Evolutionary conservation across 139 green algal species (phyloP).

Genomic region (Trebouxia sp.): DNA sequence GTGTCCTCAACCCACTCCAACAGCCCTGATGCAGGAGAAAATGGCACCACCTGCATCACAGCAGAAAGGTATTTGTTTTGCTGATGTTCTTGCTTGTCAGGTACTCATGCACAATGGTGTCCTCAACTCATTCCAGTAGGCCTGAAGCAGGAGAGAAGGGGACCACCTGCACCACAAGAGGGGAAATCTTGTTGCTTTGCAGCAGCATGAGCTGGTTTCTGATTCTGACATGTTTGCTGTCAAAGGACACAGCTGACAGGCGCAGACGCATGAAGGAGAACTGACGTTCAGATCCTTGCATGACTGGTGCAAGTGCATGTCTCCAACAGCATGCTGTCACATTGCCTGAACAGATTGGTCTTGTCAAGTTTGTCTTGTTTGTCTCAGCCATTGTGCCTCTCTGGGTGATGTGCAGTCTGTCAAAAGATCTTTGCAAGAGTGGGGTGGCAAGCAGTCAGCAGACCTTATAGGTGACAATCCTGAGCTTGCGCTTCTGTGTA

Average conservation of each 20-base stretch:
- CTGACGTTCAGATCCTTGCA: no score
- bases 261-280: no score
- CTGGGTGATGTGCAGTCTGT: no score
- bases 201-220: neutral
- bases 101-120: neutral
- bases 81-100: no score
- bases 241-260: no score
- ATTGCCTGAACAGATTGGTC: neutral
- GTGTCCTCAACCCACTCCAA: conserved; percentile 96
- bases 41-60: conserved; percentile 74
- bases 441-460: neutral
- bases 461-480: conserved; percentile 84
- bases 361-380: no score
- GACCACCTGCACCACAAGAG: neutral
- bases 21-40: conserved; percentile 82
- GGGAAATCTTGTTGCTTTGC: neutral
- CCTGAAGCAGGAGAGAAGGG: neutral
- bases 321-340: no score
- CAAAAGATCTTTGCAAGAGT: neutral
- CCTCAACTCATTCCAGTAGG: neutral
- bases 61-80: no score
- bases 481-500: conserved; percentile 60
- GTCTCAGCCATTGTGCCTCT: no score
- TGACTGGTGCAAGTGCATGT: no score
- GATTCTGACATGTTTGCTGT: no score